phyloP scores from a whole-genome alignment of 768 basidiomycete species.

The Polyporus arcularius region DNA sequence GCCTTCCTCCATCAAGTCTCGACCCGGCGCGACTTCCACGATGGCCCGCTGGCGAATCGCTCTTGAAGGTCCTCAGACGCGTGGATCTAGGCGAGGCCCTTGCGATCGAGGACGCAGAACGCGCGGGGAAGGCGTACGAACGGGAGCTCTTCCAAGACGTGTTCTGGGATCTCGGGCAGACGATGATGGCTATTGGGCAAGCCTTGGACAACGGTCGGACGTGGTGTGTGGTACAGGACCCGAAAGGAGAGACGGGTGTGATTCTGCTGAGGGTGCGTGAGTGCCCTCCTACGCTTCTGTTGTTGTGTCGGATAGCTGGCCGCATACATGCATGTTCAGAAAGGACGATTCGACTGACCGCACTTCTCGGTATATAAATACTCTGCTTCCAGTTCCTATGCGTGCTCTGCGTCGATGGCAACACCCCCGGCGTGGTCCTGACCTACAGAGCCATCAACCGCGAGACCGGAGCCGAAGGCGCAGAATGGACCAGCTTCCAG shows the following conservation, averaged over 20 bases:
- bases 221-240: slow-evolving; percentile 15
- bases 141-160: slow-evolving; percentile 7
- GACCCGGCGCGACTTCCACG: neutral
- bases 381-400: too few relatives aligned
- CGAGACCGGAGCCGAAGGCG: neutral
- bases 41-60: neutral
- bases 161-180: slow-evolving; percentile 18
- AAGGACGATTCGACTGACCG: too few relatives aligned
- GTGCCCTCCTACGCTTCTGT: neutral
- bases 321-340: too few relatives aligned
- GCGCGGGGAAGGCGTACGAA: neutral
- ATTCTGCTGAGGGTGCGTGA: slow-evolving; percentile 13
- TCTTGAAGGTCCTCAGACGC: neutral
- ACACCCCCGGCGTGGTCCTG: too few relatives aligned
- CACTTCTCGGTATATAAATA: too few relatives aligned
- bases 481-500: neutral
- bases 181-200: slow-evolving; percentile 10
- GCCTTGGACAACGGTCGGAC: slow-evolving; percentile 9
- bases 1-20: neutral
- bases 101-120: neutral
- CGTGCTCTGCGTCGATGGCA: too few relatives aligned
- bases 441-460: neutral
- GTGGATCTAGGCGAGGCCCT: slow-evolving; percentile 1
- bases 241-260: neutral
- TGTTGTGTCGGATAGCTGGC: neutral